Evolutionary conservation across 2,329 filamentous ascomycete species (phyloP), one percentile per base, ranked within the genome.

Genomic region (Dactylellina leptospora): DNA sequence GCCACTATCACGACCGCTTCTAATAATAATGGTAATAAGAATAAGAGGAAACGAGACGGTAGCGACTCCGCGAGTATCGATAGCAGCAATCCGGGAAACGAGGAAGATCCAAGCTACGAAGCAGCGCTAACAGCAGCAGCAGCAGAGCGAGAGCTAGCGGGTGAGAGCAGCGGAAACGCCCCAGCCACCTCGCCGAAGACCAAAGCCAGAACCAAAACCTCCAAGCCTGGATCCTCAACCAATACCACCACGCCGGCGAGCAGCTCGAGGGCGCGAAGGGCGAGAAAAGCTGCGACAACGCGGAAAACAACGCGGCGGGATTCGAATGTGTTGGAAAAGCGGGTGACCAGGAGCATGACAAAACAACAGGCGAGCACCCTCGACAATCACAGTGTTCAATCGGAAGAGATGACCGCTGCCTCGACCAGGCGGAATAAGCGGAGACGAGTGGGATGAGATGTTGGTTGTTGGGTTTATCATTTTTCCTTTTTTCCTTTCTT

Each of bases 371-470:
- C 40, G 3, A 45, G n/a, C 18, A 18, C n/a, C 16, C n/a, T 18
- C n/a, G 20, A 9, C 40, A 47, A 18, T 25, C 47, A 25, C 16
- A 48, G 38, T 20, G 22, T 10, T 25, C 6, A 13, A 4, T 30
- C 8, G 48, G 23, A 56, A 11, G 56, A 9, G 48, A 55, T 44
- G 25, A 36, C 51, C 42, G 51, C 18, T 59, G 68, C 68, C 40
- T 53, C 38, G 40, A 50, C 45, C 18, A 42, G 51, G 59, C 58
- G 66, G 27, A 54, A 55, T 38, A 64, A 72, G 68, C 59, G 68
- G 59, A 63, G 68, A 63, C 59, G 59, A 72, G 59, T 63, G 30
- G 68, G 68, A 36, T 72, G 68, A 72, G 44, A 42, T n/a, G n/a
- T 18, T 58, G 40, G 42, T 47, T 47, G 10, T 47, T 22, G 42